Conservation (phyloP, 805 yeast species). For the Metschnikowia corniflorae region DNA sequence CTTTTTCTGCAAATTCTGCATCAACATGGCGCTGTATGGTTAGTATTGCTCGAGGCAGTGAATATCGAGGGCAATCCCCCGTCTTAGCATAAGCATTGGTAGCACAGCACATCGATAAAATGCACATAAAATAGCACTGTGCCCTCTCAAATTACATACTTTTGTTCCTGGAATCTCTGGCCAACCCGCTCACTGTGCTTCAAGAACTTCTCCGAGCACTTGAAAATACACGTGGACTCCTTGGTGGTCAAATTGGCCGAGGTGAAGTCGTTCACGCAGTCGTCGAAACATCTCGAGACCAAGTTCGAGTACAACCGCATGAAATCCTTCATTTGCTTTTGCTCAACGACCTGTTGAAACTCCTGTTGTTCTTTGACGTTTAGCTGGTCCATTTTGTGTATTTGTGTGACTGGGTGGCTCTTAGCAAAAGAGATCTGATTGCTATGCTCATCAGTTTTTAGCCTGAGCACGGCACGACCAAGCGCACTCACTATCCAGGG, state of each 20-base stretch:
- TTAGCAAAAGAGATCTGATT: too few species aligned
- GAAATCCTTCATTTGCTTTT: conserved; percentile 98
- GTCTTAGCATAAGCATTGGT: too few species aligned
- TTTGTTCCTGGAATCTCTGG: conserved; percentile 97
- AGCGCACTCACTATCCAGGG: too few species aligned
- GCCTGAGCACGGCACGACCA: conserved; percentile 14
- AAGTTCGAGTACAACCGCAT: conserved; percentile 93
- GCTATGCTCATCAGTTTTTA: too few species aligned
- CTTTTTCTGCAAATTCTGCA: conserved; percentile 54
- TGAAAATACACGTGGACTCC: conserved; percentile 82
- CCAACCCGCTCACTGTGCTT: conserved; percentile 98
- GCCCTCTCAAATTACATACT: conserved; percentile 44
- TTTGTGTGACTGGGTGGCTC: background rate
- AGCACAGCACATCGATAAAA: too few species aligned
- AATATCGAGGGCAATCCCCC: too few species aligned
- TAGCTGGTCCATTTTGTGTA: conserved; percentile 79
- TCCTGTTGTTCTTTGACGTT: conserved; percentile 96
- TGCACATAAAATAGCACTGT: too few species aligned
- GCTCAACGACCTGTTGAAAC: conserved; percentile 91
- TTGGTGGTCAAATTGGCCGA: conserved; percentile 79
- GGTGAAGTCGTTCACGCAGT: conserved; percentile 98
- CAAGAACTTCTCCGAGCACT: conserved; percentile 95
- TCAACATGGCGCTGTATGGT: conserved; percentile 53
- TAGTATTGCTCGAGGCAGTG: conserved; percentile 21
- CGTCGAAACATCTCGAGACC: conserved; percentile 95